Base-by-base conservation (phyloP, 2,329 filamentous ascomycete species). In the Botrytis byssoidea region DNA sequence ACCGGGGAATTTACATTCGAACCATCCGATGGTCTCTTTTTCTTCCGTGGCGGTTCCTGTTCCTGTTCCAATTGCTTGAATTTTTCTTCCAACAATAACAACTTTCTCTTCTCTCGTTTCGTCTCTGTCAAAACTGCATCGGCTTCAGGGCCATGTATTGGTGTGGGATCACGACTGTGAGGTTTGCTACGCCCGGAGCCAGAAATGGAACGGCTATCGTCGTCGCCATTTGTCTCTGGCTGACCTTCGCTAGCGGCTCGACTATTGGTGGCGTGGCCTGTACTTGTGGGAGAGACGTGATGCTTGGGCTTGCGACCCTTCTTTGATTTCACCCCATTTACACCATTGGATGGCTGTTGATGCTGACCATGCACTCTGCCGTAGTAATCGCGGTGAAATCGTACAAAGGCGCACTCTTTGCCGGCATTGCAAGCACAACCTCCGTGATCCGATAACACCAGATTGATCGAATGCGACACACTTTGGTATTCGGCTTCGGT, bases 361-460 rank as follows among this genome's bases (percentile, higher is more conserved):
- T 82, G 79, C 72, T 88, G 89, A 25, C 67, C n/a, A 80, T 87
- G 86, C 20, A 82, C 79, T 73, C 85, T 87, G 59, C 82, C 81
- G 73, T 87, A 82, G 78, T 90, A 89, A 70, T 86, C 88, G 69
- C 87, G 85, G 79, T 90, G 88, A 76, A 91, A 91, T 32, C 88
- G 87, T 74, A 85, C 85, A 82, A 92, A 91, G 3, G 89, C 88
- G 78, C 90, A 92, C 73, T 90, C 88, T 59, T 84, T 83, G 12
- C 88, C 89, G 22, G 89, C 81, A 73, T 91, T 88, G 81, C 93
- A 95, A 7, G 92, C 93, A 82, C 93, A 95, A 29, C 92, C 92
- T 29, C 93, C 93, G 78, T 93, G 92, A 80, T 94, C 92, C 29
- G 92, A 91, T 10, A 95, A 86, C 14, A 94, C 90, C 59, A 86